Evolutionary conservation across 75 land plant genomes (phyloP).

Genomic region (Picea glauca): DNA sequence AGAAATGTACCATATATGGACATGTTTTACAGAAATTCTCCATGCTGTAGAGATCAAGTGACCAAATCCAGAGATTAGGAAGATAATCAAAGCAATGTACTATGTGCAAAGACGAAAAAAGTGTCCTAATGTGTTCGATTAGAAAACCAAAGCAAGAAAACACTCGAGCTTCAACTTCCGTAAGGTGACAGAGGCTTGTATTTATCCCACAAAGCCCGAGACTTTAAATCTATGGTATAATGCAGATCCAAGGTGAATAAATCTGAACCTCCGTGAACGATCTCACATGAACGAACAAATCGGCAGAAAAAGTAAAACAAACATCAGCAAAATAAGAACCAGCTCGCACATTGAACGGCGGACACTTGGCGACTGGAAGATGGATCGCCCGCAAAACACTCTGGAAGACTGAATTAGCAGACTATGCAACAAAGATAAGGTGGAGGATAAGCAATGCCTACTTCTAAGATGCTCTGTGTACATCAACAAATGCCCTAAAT

Average conservation of each 20-base stretch:
- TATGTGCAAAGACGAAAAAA: neutral
- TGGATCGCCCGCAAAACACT: neutral
- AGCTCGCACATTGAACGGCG: neutral
- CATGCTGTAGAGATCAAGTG: neutral
- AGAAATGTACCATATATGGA: no score
- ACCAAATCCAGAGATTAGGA: neutral
- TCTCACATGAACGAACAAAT: no score
- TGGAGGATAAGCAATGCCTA: neutral
- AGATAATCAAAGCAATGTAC: neutral
- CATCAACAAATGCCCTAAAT: neutral
- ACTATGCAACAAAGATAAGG: neutral
- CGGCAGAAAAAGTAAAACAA: neutral
- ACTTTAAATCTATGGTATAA: neutral
- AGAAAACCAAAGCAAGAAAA: neutral
- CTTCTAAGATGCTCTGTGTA: neutral
- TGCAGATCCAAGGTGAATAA: neutral
- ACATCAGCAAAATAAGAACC: neutral
- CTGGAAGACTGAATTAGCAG: neutral
- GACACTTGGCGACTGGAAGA: neutral
- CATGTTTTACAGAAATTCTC: no score
- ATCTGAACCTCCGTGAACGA: neutral
- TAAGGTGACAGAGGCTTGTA: neutral
- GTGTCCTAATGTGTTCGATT: neutral
- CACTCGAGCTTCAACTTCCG: neutral
- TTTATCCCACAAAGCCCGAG: neutral